Evolutionary conservation across 2,329 filamentous ascomycete genomes (phyloP), one percentile per base, ranked within the genome.

Genomic region (Emmonsiellopsis sp.): DNA sequence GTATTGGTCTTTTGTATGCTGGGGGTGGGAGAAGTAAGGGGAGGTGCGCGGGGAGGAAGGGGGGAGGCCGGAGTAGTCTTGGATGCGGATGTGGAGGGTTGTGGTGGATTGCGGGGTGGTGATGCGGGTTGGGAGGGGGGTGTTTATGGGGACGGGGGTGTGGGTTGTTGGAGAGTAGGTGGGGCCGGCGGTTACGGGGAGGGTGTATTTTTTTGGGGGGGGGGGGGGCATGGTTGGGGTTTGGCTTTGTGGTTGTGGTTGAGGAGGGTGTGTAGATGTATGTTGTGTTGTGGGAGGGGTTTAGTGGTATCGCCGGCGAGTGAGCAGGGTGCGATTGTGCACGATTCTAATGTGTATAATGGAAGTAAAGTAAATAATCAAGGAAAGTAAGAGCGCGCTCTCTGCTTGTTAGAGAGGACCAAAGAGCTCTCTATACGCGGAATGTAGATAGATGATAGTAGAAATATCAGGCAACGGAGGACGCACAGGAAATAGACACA

Each of bases 111-210:
- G 75, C 7, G 82, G 73, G 45, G 80, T 84, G 21, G 79, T 76
- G 61, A 96, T 82, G 27, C 71, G 74, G 1, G 86, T 65, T 0
- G 84, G 78, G 54, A 81, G 69, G 32, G 84, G 68, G 9, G 75
- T 77, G 72, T 96, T 97, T 66, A 96, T 86, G 3, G 80, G 79
- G 8, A 96, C 84, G 32, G 82, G 74, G 56, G 83, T 72, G 62
- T 95, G 90, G n/a, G 80, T 79, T n/a, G 76, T 70, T 36, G 77
- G 70, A 65, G 93, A 82, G 71, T 96, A 95, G 58, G 76, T 75
- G 1, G 87, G 77, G 2, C 92, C 92, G 1, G 88, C 88, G 0
- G 89, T 94, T 53, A 96, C 85, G 60, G 81, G 82, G 57, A 97
- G 78, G 49, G 88, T 79, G 69, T 93, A 95, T 40, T 40, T 27